These are phyloP conservation scores for Kondoa malvinella DNA, from an alignment of 768 basidiomycete species.

Conservation along the genomic window DNA sequence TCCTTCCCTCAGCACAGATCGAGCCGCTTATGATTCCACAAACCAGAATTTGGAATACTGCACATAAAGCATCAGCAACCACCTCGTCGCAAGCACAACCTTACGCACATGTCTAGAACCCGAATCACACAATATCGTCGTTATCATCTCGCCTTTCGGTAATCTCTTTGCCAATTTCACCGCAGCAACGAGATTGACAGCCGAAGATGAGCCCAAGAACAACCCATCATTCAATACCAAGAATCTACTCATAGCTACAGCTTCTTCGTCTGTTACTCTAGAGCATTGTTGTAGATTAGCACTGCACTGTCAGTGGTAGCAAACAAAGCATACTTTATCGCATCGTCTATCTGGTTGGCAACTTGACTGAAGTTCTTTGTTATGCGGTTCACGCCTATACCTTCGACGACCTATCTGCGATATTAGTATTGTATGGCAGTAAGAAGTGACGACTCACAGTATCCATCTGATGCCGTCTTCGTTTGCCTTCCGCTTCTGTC, in stretches of 20 bases:
- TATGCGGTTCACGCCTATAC: constrained; percentile 78
- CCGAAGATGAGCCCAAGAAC: constrained; percentile 88
- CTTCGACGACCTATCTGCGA: constrained; percentile 26
- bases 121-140: constrained; percentile 82
- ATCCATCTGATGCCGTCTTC: constrained; percentile 81
- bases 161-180: constrained; percentile 50
- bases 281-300: neutral
- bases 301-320: neutral
- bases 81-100: neutral
- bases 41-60: constrained; percentile 39
- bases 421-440: constrained; percentile 34
- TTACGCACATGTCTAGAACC: constrained; percentile 52
- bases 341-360: constrained; percentile 69
- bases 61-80: neutral
- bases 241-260: constrained; percentile 87
- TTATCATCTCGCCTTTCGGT: constrained; percentile 55
- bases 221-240: constrained; percentile 78
- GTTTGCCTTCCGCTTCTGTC: constrained; percentile 86
- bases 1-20: neutral
- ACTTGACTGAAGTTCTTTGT: constrained; percentile 80
- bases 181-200: constrained; percentile 87
- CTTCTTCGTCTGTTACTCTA: constrained; percentile 81
- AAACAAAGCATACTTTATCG: constrained; percentile 46
- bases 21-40: constrained; percentile 16
- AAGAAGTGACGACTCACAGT: constrained; percentile 57